Conservation (phyloP, 495 filamentous ascomycete genomes). For the Neurospora sp. region DNA sequence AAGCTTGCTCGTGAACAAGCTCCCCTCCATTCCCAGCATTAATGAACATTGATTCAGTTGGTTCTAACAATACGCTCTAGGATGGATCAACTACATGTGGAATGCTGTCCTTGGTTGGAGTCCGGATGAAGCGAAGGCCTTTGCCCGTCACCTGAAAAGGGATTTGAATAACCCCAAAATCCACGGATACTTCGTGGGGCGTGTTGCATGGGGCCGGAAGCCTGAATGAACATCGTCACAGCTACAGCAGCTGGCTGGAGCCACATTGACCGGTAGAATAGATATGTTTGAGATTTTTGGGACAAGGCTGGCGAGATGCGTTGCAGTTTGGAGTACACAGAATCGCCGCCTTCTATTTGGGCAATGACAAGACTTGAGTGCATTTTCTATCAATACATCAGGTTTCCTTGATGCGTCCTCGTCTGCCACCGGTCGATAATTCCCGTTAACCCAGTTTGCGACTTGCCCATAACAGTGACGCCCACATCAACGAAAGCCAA, state of each 20-base stretch:
- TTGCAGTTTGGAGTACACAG: neutral
- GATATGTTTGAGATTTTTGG: too few species aligned
- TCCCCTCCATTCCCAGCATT: too few species aligned
- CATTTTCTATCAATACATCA: neutral
- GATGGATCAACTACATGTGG: neutral
- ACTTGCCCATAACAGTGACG: neutral
- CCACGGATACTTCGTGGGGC: conserved; percentile 24
- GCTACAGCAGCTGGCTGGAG: too few species aligned
- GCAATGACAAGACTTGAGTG: neutral
- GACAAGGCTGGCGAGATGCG: neutral
- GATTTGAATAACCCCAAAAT: conserved; percentile 18
- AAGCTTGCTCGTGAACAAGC: too few species aligned
- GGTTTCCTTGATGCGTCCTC: neutral
- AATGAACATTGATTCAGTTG: neutral
- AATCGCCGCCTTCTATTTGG: neutral
- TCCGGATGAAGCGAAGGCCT: conserved; percentile 23
- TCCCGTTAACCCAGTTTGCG: neutral
- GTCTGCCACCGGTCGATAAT: neutral
- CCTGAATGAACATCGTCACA: too few species aligned
- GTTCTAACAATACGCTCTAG: neutral
- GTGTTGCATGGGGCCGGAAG: too few species aligned
- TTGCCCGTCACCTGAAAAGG: conserved; percentile 22
- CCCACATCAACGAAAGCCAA: neutral
- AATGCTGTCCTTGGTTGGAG: conserved; percentile 22
- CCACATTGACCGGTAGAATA: too few species aligned